phyloP scores from a whole-genome alignment of 306 rosid species.

The Sicyos edulis region DNA sequence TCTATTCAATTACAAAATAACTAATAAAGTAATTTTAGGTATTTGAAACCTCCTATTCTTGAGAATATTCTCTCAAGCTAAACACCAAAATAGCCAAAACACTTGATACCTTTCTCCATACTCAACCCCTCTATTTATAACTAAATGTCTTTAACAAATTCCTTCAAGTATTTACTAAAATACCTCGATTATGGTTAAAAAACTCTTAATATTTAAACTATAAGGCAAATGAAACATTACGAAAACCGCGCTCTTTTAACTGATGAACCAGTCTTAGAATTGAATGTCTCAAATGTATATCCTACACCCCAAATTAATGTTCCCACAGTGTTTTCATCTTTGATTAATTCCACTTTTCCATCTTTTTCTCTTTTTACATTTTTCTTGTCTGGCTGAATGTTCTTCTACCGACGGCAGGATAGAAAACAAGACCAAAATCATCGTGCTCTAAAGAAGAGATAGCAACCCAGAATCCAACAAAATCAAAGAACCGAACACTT shows the following conservation, averaged over 20 bases:
- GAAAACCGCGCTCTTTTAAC: background rate
- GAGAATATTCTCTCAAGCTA: too few relatives aligned
- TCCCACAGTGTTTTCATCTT: background rate
- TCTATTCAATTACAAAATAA: too few relatives aligned
- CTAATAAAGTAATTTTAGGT: too few relatives aligned
- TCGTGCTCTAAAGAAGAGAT: background rate
- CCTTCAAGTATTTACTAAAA: too few relatives aligned
- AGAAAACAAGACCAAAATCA: background rate
- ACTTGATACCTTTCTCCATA: too few relatives aligned
- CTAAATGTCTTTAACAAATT: too few relatives aligned
- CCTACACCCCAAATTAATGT: background rate
- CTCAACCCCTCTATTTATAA: too few relatives aligned
- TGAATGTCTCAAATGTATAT: background rate
- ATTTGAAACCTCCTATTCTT: too few relatives aligned
- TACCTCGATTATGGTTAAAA: too few relatives aligned
- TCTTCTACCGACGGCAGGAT: background rate
- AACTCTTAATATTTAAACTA: background rate
- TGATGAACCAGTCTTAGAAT: background rate
- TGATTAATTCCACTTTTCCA: background rate
- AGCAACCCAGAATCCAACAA: background rate
- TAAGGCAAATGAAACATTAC: background rate
- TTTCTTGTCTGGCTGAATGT: background rate
- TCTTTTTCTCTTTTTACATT: background rate
- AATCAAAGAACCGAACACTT: background rate
- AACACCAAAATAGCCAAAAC: too few relatives aligned